Evolutionary conservation across 352 stramenopile genomes (phyloP).

Genomic region (Plasmopara viticola): DNA sequence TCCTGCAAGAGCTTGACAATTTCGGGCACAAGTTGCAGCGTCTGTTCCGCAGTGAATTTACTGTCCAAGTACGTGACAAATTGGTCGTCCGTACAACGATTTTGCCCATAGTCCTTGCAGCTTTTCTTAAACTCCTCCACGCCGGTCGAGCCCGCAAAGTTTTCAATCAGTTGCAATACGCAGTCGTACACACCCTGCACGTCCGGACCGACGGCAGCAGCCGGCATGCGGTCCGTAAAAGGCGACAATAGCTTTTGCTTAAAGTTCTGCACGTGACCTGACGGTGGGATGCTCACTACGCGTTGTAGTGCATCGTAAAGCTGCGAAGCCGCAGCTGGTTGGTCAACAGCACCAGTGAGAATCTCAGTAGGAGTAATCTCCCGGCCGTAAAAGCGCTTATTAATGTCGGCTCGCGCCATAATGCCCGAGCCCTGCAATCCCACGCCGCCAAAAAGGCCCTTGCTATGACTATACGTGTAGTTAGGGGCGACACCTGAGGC

Average conservation of each 20-base stretch:
- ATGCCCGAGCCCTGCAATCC: constrained; percentile 79
- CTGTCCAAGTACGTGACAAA: constrained; percentile 61
- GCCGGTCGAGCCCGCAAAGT: constrained; percentile 39
- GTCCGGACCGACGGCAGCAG: constrained; percentile 59
- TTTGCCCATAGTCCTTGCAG: constrained; percentile 85
- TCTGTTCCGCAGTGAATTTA: constrained; percentile 69
- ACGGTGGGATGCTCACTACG: constrained; percentile 63
- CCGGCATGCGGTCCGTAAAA: constrained; percentile 69
- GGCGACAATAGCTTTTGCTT: constrained; percentile 61
- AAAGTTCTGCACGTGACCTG: constrained; percentile 37
- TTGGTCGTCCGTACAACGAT: constrained; percentile 64
- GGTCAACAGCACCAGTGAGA: constrained; percentile 72
- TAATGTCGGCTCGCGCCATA: constrained; percentile 66
- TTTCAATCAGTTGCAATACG: constrained; percentile 67
- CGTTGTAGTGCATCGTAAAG: constrained; percentile 81
- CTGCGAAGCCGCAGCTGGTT: constrained; percentile 69
- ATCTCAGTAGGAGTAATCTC: constrained; percentile 83
- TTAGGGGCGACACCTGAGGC: constrained; percentile 69
- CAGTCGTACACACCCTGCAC: constrained; percentile 84
- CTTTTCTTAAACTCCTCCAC: constrained; percentile 81
- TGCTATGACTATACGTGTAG: constrained; percentile 87
- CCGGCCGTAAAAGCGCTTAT: constrained; percentile 86
- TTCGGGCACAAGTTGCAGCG: constrained; percentile 68
- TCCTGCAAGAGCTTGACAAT: constrained; percentile 82
- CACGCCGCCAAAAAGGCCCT: constrained; percentile 80